These are phyloP conservation scores for Detonula confervacea DNA, from an alignment of 352 stramenopile species.

Conservation along the genomic window DNA sequence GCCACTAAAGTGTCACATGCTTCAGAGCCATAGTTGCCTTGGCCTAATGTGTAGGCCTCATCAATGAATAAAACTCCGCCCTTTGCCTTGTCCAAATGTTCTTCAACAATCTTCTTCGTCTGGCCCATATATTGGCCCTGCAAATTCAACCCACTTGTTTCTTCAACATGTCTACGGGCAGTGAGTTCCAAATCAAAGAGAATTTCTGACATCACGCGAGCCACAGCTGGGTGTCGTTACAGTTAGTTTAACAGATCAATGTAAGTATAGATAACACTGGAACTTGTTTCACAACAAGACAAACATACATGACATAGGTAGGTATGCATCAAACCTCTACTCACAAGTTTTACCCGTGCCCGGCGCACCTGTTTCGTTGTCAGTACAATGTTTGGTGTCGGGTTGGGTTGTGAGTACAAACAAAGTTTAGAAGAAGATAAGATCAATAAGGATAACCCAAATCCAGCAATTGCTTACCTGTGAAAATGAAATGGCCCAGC, in stretches of 20 bases:
- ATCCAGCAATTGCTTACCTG: no score
- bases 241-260: no score
- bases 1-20: constrained; percentile 90
- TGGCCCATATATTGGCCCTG: constrained; percentile 86
- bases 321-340: no score
- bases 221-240: no score
- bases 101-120: constrained; percentile 88
- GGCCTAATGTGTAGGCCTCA: constrained; percentile 89
- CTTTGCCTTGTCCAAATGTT: constrained; percentile 87
- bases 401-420: no score
- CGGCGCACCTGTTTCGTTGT: no score
- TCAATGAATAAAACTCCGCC: constrained; percentile 91
- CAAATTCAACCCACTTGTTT: constrained; percentile 55
- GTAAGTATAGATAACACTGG: no score
- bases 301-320: no score
- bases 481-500: constrained; percentile 79
- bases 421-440: no score
- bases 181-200: constrained; percentile 24
- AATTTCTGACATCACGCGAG: constrained; percentile 35
- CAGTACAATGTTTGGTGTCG: no score
- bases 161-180: constrained; percentile 22
- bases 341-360: constrained; percentile 62
- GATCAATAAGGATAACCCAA: no score
- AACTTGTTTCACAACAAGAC: no score
- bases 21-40: constrained; percentile 87